These are phyloP conservation scores for Galeopsis tetrahit DNA, from an alignment of 257 asterid species.

Conservation along the genomic window DNA sequence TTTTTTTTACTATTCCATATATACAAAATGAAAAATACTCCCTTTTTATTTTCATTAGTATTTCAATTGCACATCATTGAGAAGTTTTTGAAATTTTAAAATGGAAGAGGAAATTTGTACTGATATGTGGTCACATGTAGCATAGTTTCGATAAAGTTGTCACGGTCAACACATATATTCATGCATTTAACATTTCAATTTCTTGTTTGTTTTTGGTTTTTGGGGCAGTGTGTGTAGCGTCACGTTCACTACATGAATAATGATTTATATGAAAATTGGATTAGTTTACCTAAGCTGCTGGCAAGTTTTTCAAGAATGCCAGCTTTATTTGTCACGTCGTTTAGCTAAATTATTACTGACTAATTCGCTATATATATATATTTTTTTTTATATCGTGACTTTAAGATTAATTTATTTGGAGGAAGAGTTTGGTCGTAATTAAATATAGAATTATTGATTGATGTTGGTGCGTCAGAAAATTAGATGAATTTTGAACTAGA, in stretches of 20 bases:
- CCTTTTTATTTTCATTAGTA: too few species aligned
- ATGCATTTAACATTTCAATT: not conserved
- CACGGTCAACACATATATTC: not conserved
- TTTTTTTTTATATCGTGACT: not conserved
- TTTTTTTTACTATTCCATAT: not conserved
- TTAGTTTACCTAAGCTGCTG: conserved; percentile 38
- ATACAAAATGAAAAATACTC: too few species aligned
- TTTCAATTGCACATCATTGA: not conserved
- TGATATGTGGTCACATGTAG: too few species aligned
- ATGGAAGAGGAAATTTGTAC: too few species aligned
- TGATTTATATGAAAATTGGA: not conserved
- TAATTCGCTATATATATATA: not conserved
- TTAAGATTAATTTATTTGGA: not conserved
- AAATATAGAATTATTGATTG: conserved; percentile 17
- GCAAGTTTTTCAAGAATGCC: conserved; percentile 13
- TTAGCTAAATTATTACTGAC: conserved; percentile 24
- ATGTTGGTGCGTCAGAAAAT: conserved; percentile 1
- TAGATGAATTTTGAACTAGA: conserved; percentile 34
- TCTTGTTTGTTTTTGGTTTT: not conserved
- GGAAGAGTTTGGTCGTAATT: not conserved
- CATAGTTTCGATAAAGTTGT: too few species aligned
- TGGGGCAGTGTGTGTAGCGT: not conserved
- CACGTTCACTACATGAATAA: conserved; percentile 8
- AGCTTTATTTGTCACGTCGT: conserved; percentile 20
- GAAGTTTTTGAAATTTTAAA: too few species aligned